Conservation (phyloP, 176 grass and related monocot species). For the Coix lacrymajobi region DNA sequence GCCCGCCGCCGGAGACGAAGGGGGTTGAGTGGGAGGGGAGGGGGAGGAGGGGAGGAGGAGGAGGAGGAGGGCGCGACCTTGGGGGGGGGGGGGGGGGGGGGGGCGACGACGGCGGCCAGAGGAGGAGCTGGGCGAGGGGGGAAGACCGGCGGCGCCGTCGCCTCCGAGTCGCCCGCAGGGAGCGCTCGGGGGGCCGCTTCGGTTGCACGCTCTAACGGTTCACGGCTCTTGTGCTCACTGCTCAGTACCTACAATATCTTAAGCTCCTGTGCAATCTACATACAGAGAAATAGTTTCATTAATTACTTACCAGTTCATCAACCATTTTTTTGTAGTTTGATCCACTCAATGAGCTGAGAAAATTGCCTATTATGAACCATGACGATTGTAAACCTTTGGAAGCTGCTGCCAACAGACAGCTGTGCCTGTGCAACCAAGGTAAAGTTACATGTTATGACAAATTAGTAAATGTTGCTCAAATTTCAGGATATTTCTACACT, state of each 20-base stretch:
- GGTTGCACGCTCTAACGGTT: too few species aligned
- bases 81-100: too few species aligned
- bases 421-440: background rate
- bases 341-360: background rate
- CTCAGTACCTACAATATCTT: background rate
- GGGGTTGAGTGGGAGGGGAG: too few species aligned
- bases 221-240: background rate
- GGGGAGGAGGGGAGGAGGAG: too few species aligned
- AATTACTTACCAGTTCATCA: background rate
- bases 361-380: background rate
- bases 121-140: too few species aligned
- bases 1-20: too few species aligned
- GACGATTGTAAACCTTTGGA: background rate
- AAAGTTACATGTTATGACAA: background rate
- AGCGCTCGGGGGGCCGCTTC: too few species aligned
- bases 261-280: constrained; percentile 15
- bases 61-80: too few species aligned
- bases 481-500: background rate
- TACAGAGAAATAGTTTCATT: constrained; percentile 5
- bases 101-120: too few species aligned
- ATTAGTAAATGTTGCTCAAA: background rate
- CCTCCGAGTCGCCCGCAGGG: too few species aligned
- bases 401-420: background rate
- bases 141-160: too few species aligned
- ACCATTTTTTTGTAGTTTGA: background rate